Base-by-base conservation (phyloP, 495 filamentous ascomycete species). In the Durotheca rogersii region DNA sequence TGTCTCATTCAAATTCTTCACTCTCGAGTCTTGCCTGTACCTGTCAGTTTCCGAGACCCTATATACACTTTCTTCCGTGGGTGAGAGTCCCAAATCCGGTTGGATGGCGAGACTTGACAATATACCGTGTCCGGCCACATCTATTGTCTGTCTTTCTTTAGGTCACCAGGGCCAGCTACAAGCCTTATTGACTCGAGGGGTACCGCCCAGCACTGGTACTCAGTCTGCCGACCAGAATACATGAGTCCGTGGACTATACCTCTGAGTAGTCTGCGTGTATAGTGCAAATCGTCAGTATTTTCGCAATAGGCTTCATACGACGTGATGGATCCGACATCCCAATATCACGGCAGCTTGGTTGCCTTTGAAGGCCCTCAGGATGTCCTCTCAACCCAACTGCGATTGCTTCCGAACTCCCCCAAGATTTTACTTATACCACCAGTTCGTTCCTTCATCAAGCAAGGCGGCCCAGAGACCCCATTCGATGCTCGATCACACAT, bases 331-430 rank as follows among this genome's bases (percentile, higher is more conserved):
- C 14, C 30, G 18, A 41, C 17, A 27, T 30, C 54, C 33, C 51
- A 54, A 27, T 58, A 66, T 27, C 51, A 65, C 20, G 77, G 77
- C 19, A 74, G 65, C 53, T 59, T 81, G 53, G 64, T 81, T 34
- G 76, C 77, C 43, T 67, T 81, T 41, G 77, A 79, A 49, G 77
- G 77, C 2, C 65, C 71, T 19, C 43, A 58, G 15, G 74, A 78
- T 23, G 51, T 67, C 37, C 67, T 81, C 17, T 67, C 74, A 32
- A 75, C 74, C 17, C 77, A 81, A 46, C 59, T 81, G 23, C 70
- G 69, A 41, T 65, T 81, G 12, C 67, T 81, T 4, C 77, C 77
- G 12, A 65, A 62, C 9, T 79, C 75, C 1, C 59, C 66, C 1
- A 73, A 77, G 23, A 73, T 79, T 7, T 47, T 79, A 23, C 60